These are phyloP conservation scores for Trichocomaceae sp. DNA, from an alignment of 2,329 filamentous ascomycete genomes.

Conservation along the genomic window DNA sequence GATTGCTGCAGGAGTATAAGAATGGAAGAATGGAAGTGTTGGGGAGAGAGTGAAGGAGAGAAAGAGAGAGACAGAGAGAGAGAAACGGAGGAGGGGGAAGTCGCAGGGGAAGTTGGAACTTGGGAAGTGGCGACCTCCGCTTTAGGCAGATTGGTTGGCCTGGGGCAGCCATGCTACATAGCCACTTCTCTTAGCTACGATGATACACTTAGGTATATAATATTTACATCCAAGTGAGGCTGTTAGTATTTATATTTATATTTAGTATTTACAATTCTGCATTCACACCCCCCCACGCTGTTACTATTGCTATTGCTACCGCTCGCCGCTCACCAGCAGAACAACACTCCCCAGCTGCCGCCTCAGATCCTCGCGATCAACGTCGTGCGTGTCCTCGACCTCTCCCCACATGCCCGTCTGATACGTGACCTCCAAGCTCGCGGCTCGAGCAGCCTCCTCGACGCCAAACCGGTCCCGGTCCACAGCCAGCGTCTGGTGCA, in stretches of 20 bases:
- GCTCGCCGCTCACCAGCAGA: constrained; percentile 63
- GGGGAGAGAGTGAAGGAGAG: background rate
- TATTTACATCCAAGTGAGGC: no score
- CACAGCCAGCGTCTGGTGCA: constrained; percentile 26
- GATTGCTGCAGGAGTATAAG: background rate
- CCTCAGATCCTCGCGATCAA: constrained; percentile 81
- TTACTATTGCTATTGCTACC: no score
- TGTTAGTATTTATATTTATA: no score
- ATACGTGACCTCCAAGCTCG: constrained; percentile 80
- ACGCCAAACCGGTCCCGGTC: constrained; percentile 59
- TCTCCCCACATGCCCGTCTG: constrained; percentile 91
- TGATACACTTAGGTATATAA: no score
- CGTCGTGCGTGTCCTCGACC: constrained; percentile 97
- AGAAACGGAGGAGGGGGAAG: no score
- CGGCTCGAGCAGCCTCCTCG: constrained; percentile 70
- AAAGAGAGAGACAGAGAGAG: background rate
- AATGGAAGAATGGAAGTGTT: background rate
- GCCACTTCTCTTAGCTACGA: no score
- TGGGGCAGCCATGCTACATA: no score
- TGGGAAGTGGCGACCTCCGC: no score
- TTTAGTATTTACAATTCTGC: no score
- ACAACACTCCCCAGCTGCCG: constrained; percentile 84
- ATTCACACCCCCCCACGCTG: no score
- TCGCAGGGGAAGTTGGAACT: no score
- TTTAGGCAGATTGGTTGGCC: no score